These are phyloP conservation scores for Metschnikowia hibisci DNA, from an alignment of 805 yeast genomes.

Conservation along the genomic window DNA sequence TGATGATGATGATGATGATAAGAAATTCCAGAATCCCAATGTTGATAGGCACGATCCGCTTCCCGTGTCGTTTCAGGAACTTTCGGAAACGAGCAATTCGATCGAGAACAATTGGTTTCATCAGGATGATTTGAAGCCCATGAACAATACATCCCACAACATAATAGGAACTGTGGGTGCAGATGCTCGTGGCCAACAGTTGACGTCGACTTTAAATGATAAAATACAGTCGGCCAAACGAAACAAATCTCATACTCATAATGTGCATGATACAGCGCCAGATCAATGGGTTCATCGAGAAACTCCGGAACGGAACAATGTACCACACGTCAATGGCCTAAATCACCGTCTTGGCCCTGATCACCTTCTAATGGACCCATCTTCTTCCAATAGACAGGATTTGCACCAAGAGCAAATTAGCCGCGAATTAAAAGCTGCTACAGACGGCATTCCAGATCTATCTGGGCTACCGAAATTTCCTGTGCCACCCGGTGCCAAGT, in stretches of 20 bases:
- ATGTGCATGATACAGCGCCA: neutral
- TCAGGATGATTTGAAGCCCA: neutral
- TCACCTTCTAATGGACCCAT: neutral
- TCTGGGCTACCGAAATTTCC: conserved; percentile 53
- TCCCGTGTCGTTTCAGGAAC: neutral
- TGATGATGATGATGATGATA: conserved; percentile 18
- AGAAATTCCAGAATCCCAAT: neutral
- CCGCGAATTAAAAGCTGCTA: no score
- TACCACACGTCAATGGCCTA: neutral
- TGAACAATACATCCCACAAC: neutral
- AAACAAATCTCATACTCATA: conserved; percentile 7
- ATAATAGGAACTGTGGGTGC: neutral
- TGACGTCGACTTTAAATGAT: conserved; percentile 9
- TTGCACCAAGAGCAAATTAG: neutral
- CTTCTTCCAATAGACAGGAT: neutral
- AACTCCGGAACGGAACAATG: neutral
- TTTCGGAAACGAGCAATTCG: neutral
- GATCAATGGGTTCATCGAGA: neutral
- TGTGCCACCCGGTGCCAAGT: conserved; percentile 71
- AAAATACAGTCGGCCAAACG: conserved; percentile 14
- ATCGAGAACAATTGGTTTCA: neutral
- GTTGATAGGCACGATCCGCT: neutral
- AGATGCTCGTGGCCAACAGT: conserved; percentile 7
- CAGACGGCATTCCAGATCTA: conserved; percentile 16
- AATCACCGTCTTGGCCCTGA: neutral